Conservation (phyloP, 768 basidiomycete species). For the Kondoa subrosea region DNA sequence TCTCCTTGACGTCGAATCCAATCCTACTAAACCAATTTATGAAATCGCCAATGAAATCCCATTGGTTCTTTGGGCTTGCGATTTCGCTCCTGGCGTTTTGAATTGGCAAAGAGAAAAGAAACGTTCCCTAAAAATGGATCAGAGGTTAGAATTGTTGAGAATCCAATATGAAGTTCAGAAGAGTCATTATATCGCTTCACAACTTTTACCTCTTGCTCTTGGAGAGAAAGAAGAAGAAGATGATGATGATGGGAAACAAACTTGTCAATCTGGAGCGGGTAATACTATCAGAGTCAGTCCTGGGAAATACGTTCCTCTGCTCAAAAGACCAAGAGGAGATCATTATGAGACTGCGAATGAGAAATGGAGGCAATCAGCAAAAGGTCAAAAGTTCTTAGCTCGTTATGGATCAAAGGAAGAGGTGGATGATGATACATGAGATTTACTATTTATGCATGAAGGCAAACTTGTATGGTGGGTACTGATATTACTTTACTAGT, state of each 20-base stretch:
- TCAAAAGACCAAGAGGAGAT: conserved; percentile 52
- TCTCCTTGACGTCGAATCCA: conserved; percentile 41
- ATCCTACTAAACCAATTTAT: conserved; percentile 55
- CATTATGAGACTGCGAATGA: conserved; percentile 57
- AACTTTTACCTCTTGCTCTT: conserved; percentile 33
- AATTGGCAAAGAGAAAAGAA: conserved; percentile 48
- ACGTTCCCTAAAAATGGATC: not conserved
- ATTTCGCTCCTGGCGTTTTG: conserved; percentile 49
- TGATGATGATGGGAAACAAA: conserved; percentile 21
- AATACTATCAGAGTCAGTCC: conserved; percentile 49
- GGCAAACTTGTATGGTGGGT: too few relatives aligned
- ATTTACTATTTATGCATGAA: too few relatives aligned
- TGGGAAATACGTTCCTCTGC: conserved; percentile 49
- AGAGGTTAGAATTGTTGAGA: conserved; percentile 32
- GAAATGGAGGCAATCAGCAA: conserved; percentile 40
- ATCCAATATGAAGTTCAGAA: conserved; percentile 45
- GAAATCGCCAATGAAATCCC: conserved; percentile 86
- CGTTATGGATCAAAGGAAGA: too few relatives aligned
- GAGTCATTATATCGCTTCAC: conserved; percentile 38
- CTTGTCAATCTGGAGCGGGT: conserved; percentile 49
- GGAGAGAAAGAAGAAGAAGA: conserved; percentile 27
- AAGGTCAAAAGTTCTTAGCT: not conserved
- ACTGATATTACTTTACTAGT: too few relatives aligned
- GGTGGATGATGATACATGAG: too few relatives aligned
- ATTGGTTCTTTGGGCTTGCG: conserved; percentile 79